Evolutionary conservation across 2,329 filamentous ascomycete genomes (phyloP), one percentile per base, ranked within the genome.

Genomic region (Trichoderma sp.): DNA sequence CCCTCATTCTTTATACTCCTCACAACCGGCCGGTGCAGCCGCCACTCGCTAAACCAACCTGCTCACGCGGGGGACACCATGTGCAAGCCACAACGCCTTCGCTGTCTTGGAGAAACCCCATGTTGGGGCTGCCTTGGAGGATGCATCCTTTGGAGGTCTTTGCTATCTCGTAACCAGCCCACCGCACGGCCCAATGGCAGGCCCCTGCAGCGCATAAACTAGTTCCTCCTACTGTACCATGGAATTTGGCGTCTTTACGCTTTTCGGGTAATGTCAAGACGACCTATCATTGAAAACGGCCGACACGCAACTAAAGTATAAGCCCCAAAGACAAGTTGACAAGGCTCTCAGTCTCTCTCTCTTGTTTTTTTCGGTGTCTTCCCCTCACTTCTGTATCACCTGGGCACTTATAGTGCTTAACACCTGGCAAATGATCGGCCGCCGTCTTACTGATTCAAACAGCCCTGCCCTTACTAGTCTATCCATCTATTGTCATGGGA

Each of bases 1-100:
- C 60, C 2, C 60, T 55, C 60, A 43, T 64, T 64, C 60, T 64
- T 64, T 43, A 60, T 64, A 64, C n/a, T 32, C 32, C 32, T 32
- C 30, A 6, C 7, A 6, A 8, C 32, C 56, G n/a, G n/a, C 30
- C 46, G 46, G 59, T 49, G 43, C 11, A 61, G 28, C 39, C 28
- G 46, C 26, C 26, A 13, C 32, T 34, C 32, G 24, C 43, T 43
- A 43, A 43, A 26, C 26, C 3, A 13, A n/a, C 26, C 39, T 34
- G n/a, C 59, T n/a, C 58, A 61, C 43, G 39, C 59, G 59, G 59
- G 16, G 6, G 26, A 16, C 16, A 43, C 56, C 34, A 43, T 43
- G 43, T 28, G 46, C 51, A 54, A 54, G 51, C 51, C 51, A 54
- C 24, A 59, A 43, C 16, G 39, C 39, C 39, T 43, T 43, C 39